phyloP scores from a whole-genome alignment of 2,329 filamentous ascomycete species.

The Cladosporium oxysporum region DNA sequence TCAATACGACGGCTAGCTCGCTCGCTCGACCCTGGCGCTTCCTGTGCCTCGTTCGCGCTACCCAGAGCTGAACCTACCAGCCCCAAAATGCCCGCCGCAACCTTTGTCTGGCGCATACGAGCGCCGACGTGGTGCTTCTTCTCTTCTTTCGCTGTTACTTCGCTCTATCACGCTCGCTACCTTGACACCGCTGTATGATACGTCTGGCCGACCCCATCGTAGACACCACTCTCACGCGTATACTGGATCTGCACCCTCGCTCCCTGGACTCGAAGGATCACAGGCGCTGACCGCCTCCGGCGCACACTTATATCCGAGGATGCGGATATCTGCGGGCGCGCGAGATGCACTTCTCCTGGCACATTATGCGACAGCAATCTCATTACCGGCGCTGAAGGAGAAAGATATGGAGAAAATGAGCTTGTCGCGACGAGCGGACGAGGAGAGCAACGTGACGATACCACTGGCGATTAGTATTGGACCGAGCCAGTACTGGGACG shows the following conservation, averaged over 20 bases:
- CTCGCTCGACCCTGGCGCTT: slow-evolving; percentile 11
- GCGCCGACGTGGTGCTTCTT: slow-evolving; percentile 2
- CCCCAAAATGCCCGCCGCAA: slow-evolving; percentile 18
- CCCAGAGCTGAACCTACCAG: slow-evolving; percentile 17
- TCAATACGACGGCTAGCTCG: background rate
- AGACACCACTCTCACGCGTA: background rate
- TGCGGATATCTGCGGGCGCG: background rate
- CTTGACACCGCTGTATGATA: background rate
- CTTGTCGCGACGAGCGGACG: slow-evolving; percentile 16
- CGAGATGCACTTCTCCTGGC: slow-evolving; percentile 6
- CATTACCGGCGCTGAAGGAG: slow-evolving; percentile 5
- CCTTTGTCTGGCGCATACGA: slow-evolving; percentile 16
- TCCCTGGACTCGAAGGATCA: background rate
- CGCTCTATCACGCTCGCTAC: background rate
- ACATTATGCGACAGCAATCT: slow-evolving; percentile 14
- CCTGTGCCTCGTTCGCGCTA: slow-evolving; percentile 5
- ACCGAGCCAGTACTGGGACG: slow-evolving; percentile 43
- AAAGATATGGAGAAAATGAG: slow-evolving; percentile 1
- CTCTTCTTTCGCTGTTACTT: background rate
- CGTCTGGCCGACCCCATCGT: background rate
- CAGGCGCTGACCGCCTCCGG: background rate
- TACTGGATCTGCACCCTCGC: background rate
- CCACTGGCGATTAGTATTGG: slow-evolving; percentile 37
- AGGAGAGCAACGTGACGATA: slow-evolving; percentile 25
- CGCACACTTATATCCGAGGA: slow-evolving; percentile 2